These are phyloP conservation scores for Fusarium equiseti DNA, from an alignment of 2,329 filamentous ascomycete species.

Conservation along the genomic window DNA sequence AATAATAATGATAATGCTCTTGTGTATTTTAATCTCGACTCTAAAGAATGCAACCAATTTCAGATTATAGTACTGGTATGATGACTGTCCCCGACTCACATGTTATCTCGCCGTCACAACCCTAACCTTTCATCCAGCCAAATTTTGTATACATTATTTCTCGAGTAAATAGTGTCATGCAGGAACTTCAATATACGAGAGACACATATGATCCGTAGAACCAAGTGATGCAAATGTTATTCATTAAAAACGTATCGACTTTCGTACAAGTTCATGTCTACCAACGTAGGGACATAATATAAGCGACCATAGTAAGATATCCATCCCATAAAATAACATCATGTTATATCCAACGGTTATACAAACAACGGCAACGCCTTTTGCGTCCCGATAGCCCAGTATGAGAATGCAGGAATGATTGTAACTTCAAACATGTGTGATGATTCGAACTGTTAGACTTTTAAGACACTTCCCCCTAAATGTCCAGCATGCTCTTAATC, in stretches of 20 bases:
- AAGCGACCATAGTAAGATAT: background rate
- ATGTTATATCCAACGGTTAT: conserved; percentile 12
- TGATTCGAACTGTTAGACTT: background rate
- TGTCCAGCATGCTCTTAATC: conserved; percentile 69
- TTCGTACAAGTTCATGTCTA: conserved; percentile 30
- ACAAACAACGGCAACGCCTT: conserved; percentile 19
- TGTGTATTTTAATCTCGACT: background rate
- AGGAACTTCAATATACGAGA: background rate
- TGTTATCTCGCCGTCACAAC: too few relatives aligned
- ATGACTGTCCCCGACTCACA: too few relatives aligned
- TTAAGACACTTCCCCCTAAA: conserved; percentile 51
- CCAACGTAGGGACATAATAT: background rate
- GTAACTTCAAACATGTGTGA: conserved; percentile 2
- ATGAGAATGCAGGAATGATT: conserved; percentile 13
- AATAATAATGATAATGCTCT: background rate
- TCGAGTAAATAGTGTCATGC: background rate
- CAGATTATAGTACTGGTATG: background rate
- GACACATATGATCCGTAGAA: too few relatives aligned
- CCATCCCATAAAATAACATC: conserved; percentile 12
- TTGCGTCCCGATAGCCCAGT: conserved; percentile 21
- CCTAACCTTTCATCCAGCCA: too few relatives aligned
- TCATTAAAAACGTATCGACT: conserved; percentile 33
- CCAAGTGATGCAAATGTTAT: background rate
- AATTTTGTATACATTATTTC: too few relatives aligned
- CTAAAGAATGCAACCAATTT: background rate